phyloP scores from a whole-genome alignment of 805 yeast genomes.

The Suhomyces xylopsoci region DNA sequence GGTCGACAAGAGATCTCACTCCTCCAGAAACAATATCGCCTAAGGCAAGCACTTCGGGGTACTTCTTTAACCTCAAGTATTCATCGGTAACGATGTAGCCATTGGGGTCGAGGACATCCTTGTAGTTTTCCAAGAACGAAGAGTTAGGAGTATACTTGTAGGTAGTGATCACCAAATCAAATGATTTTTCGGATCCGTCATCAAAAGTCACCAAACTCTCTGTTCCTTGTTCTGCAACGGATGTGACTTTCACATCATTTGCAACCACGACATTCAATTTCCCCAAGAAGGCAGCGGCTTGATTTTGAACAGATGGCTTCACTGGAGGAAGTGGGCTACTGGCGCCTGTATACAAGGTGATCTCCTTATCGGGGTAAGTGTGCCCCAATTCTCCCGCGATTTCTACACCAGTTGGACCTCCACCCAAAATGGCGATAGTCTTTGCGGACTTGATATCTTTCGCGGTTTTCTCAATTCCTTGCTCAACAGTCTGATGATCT shows the following conservation, averaged over 20 bases:
- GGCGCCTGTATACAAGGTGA: conserved; percentile 27
- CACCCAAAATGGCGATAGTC: conserved; percentile 35
- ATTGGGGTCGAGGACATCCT: conserved; percentile 16
- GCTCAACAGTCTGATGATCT: conserved; percentile 11
- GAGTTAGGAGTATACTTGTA: conserved; percentile 29
- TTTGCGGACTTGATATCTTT: conserved; percentile 18
- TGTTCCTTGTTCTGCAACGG: not conserved
- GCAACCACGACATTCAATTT: conserved; percentile 22
- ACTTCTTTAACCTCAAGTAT: conserved; percentile 21
- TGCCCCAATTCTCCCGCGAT: conserved; percentile 35
- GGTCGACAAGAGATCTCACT: conserved; percentile 22
- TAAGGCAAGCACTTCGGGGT: conserved; percentile 27
- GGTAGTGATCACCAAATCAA: conserved; percentile 31
- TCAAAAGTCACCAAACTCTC: conserved; percentile 13
- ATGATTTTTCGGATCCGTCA: conserved; percentile 15
- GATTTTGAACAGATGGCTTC: conserved; percentile 10
- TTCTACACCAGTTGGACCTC: conserved; percentile 37
- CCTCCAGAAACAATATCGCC: conserved; percentile 33
- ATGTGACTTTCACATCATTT: conserved; percentile 12
- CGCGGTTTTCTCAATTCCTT: conserved; percentile 15
- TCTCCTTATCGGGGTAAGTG: conserved; percentile 15
- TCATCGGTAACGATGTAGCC: conserved; percentile 32
- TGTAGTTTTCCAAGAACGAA: conserved; percentile 22
- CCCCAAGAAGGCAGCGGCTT: conserved; percentile 15
- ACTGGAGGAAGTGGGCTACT: conserved; percentile 14